Base-by-base conservation (phyloP, 495 filamentous ascomycete species). In the Aspergillus avenaceus region DNA sequence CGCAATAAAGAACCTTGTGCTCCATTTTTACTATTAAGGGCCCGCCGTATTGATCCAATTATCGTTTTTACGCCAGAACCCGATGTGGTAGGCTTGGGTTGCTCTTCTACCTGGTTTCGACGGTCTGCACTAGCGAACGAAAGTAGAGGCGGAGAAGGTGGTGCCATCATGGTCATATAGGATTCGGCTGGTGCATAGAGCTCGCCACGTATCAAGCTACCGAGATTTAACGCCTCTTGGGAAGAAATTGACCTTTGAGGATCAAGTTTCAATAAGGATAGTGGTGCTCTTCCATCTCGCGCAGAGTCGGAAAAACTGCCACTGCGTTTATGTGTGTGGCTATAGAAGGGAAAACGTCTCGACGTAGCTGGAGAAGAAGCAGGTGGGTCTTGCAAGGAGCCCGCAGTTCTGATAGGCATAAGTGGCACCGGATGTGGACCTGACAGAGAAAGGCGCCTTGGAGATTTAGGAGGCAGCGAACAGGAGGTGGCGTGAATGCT, bases 241-340 rank as follows among this genome's bases (percentile, higher is more conserved):
- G 52, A 47, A 61, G 21, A 84, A 65, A 45, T 85, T 22, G 44
- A 28, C 66, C 66, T 51, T 65, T 56, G 47, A 16, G 57, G 43
- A 8, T 62, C 60, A 14, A 46, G 28, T 71, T 67, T 83, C 63
- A 53, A 71, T 45, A 56, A 70, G 56, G 64, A 78, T 55, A 82
- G 61, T 4, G 87, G 85, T 8, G 73, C 64, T 49, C 85, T 74
- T 46, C 80, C 76, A 62, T 96, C 91, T 60, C 91, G 78, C 48
- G 92, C 73, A 3, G 93, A 95, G 63, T 98, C 93, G 1, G 87
- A 90, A 51, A 96, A 88, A 61, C 85, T 88, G 13, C 82, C 85
- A 55, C 84, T 86, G 41, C 85, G 77, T 63, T 87, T 86, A 62
- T 88, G 86, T 9, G 73, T 65, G 61, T 81, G 72, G 14, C 70